Evolutionary conservation across 768 basidiomycete species (phyloP).

Genomic region (Xanthoconium purpureum): DNA sequence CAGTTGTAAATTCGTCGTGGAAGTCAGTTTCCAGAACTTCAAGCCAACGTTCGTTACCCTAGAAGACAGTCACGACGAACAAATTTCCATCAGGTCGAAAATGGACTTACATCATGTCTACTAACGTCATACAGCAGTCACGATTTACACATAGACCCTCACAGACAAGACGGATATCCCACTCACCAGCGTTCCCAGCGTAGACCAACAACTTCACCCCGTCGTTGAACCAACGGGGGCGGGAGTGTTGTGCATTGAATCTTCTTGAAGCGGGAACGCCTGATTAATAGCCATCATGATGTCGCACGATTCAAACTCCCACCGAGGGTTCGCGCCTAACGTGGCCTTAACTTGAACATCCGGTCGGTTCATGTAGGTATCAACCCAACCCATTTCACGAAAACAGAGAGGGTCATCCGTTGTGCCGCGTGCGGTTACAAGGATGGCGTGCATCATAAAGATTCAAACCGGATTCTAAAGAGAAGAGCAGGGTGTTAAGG

Average conservation of each 20-base stretch:
- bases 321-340: constrained; percentile 64
- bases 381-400: constrained; percentile 80
- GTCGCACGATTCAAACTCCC: constrained; percentile 70
- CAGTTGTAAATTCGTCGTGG: constrained; percentile 54
- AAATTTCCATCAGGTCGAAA: neutral
- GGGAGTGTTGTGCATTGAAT: constrained; percentile 82
- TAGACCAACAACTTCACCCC: constrained; percentile 87
- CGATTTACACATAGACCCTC: neutral
- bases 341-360: constrained; percentile 75
- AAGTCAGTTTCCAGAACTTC: constrained; percentile 59
- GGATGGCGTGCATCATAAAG: constrained; percentile 81
- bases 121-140: constrained; percentile 14
- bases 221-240: constrained; percentile 76
- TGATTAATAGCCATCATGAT: constrained; percentile 79
- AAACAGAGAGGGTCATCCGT: constrained; percentile 77
- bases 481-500: neutral
- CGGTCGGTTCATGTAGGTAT: constrained; percentile 80
- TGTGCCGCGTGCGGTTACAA: constrained; percentile 69
- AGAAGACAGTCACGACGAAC: neutral
- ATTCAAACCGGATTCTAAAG: constrained; percentile 68
- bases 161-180: neutral
- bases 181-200: constrained; percentile 77
- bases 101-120: constrained; percentile 67
- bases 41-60: constrained; percentile 82
- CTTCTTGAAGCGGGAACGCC: constrained; percentile 78